Evolutionary conservation across 2,329 filamentous ascomycete genomes (phyloP).

Genomic region (Diaporthe nobilis): DNA sequence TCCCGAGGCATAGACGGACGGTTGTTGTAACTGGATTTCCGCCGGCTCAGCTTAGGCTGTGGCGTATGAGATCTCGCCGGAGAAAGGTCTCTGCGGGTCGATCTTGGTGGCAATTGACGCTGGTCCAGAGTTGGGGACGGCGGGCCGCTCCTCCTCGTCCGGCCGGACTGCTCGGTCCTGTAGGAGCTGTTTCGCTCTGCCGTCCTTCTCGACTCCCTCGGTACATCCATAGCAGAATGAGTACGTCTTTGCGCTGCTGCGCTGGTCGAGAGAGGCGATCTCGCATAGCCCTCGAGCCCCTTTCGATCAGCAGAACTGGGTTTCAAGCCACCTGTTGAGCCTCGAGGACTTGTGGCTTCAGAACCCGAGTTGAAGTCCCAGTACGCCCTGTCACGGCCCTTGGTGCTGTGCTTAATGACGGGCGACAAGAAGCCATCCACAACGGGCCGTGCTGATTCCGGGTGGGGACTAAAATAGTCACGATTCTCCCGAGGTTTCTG

Average conservation of each 20-base stretch:
- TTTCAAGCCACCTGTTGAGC: constrained; percentile 17
- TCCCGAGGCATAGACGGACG: constrained; percentile 47
- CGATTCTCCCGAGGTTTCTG: constrained; percentile 45
- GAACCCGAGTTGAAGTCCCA: constrained; percentile 49
- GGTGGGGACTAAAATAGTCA: constrained; percentile 51
- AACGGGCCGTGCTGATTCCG: constrained; percentile 45
- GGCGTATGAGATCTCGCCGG: constrained; percentile 47
- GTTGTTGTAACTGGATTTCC: constrained; percentile 47
- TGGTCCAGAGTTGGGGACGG: constrained; percentile 44
- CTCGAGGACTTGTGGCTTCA: constrained; percentile 37
- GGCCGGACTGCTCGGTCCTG: constrained; percentile 40
- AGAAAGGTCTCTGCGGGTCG: constrained; percentile 51
- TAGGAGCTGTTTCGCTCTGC: constrained; percentile 40
- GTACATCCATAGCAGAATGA: constrained; percentile 46
- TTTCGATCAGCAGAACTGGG: constrained; percentile 43
- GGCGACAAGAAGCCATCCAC: constrained; percentile 58
- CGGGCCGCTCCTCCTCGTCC: constrained; percentile 37
- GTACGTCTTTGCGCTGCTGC: constrained; percentile 51
- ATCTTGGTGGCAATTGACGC: constrained; percentile 48
- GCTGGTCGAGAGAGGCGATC: constrained; percentile 41
- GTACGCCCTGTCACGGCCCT: constrained; percentile 60
- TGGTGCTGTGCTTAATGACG: constrained; percentile 56
- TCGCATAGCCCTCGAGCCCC: constrained; percentile 32
- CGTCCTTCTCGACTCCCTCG: constrained; percentile 38
- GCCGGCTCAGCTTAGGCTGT: constrained; percentile 46